Conservation (phyloP, 2,329 filamentous ascomycete genomes). For the Paraphoma sp. region DNA sequence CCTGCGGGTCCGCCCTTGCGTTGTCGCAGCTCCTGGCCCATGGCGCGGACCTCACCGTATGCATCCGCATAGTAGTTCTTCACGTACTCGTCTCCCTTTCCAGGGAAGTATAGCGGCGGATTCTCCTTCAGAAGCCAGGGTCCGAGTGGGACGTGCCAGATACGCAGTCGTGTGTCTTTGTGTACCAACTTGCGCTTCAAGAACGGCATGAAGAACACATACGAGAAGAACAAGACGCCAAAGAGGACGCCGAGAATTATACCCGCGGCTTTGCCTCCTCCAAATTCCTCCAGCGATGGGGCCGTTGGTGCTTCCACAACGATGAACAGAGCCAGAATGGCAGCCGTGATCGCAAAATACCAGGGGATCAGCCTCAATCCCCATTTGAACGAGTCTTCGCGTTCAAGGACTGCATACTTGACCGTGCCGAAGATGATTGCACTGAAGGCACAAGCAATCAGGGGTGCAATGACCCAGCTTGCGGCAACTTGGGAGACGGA, state of each 20-base stretch:
- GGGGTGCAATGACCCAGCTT: conserved; percentile 58
- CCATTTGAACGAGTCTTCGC: conserved; percentile 57
- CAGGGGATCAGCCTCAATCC: conserved; percentile 57
- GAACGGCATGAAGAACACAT: conserved; percentile 38
- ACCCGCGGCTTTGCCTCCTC: conserved; percentile 35
- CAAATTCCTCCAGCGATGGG: conserved; percentile 37
- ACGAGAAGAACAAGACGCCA: conserved; percentile 26
- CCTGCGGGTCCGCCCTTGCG: conserved; percentile 7
- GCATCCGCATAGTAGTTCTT: conserved; percentile 50
- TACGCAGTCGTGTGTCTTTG: conserved; percentile 31
- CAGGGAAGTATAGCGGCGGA: conserved; percentile 50
- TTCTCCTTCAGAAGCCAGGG: conserved; percentile 50
- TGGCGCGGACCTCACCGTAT: conserved; percentile 30
- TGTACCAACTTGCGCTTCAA: conserved; percentile 34
- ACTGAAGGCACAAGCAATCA: conserved; percentile 56
- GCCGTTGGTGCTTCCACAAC: conserved; percentile 55
- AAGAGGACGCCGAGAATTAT: conserved; percentile 37
- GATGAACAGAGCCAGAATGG: conserved; percentile 64
- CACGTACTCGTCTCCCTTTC: conserved; percentile 45
- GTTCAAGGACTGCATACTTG: conserved; percentile 59
- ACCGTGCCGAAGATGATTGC: conserved; percentile 58
- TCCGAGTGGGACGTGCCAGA: conserved; percentile 42
- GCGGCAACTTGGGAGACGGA: conserved; percentile 47
- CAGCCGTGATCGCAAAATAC: conserved; percentile 58
- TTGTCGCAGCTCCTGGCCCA: conserved; percentile 17